Percentiles rank a stretch among this genome's conserved stretches.
phyloP scores from a whole-genome alignment of 208 protist genomes.

The Eutreptiella sp. region DNA sequence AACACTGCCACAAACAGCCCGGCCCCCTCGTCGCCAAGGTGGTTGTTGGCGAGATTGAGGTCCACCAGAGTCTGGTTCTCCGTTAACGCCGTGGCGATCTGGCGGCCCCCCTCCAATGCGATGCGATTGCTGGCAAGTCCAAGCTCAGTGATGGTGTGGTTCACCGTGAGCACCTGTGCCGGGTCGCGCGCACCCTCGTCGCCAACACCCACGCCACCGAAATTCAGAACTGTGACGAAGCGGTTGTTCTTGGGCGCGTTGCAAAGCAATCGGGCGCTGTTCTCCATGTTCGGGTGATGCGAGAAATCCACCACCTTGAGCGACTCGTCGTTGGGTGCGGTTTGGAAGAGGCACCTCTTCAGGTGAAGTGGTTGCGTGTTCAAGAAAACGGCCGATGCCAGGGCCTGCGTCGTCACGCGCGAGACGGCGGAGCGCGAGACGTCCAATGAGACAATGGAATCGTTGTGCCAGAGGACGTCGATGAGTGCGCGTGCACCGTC shows the following conservation, averaged over 20 bases:
- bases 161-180: conserved; percentile 46
- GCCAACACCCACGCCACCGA: conserved; percentile 59
- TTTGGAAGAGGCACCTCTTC: conserved; percentile 52
- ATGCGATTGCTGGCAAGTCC: conserved; percentile 72
- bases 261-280: conserved; percentile 51
- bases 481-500: conserved; percentile 39
- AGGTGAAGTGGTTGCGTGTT: conserved; percentile 58
- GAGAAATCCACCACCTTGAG: conserved; percentile 54
- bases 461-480: conserved; percentile 55
- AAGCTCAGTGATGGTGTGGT: conserved; percentile 56
- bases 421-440: conserved; percentile 55
- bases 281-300: conserved; percentile 25
- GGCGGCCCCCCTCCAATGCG: conserved; percentile 51
- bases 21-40: conserved; percentile 52
- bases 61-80: conserved; percentile 50
- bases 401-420: conserved; percentile 28
- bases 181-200: conserved; percentile 59
- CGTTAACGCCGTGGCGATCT: conserved; percentile 49
- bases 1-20: conserved; percentile 50
- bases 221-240: conserved; percentile 55
- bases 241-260: conserved; percentile 47
- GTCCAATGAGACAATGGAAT: conserved; percentile 46
- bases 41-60: conserved; percentile 73
- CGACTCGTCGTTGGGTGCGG: conserved; percentile 45
- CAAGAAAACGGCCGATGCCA: conserved; percentile 60